A percentile compares a stretch with the other conserved stretches of the same genome.
These are phyloP conservation scores for Pseudogymnoascus sp. DNA, from an alignment of 2,329 filamentous ascomycete genomes.

Conservation along the genomic window DNA sequence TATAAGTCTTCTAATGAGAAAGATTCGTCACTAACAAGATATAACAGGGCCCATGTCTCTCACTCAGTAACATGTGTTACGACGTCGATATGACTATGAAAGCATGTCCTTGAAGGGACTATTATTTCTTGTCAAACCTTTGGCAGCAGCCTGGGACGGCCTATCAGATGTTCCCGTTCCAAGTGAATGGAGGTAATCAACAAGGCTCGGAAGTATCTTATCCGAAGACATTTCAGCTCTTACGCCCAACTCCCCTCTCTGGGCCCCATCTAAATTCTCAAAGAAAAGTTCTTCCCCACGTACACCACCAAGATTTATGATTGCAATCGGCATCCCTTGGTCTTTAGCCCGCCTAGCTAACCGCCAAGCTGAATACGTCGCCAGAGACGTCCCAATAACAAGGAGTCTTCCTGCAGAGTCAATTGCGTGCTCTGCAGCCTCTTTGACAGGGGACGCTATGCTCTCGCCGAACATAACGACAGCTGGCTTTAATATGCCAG, in stretches of 20 bases:
- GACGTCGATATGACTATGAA: constrained; percentile 35
- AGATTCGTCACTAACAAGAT: background rate
- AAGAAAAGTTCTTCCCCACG: constrained; percentile 71
- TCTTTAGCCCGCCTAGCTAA: constrained; percentile 77
- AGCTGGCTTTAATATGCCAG: constrained; percentile 81
- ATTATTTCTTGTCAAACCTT: constrained; percentile 21
- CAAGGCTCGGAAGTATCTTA: constrained; percentile 46
- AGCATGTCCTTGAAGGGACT: constrained; percentile 51
- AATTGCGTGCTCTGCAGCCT: constrained; percentile 68
- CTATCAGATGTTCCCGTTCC: constrained; percentile 13
- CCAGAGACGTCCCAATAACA: constrained; percentile 79
- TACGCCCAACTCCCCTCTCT: constrained; percentile 43
- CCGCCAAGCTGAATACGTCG: constrained; percentile 92
- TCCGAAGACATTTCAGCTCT: constrained; percentile 51
- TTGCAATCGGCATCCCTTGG: constrained; percentile 72
- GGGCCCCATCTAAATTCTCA: constrained; percentile 41
- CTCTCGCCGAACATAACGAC: constrained; percentile 97
- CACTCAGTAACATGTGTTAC: background rate
- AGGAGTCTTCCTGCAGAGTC: constrained; percentile 68
- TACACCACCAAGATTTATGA: constrained; percentile 80
- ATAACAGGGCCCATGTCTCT: background rate
- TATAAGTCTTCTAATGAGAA: background rate
- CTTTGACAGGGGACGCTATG: constrained; percentile 61
- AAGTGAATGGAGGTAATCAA: constrained; percentile 39
- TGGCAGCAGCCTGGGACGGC: constrained; percentile 20